phyloP scores from a whole-genome alignment of 306 rosid species.

The Mucuna pruriens region DNA sequence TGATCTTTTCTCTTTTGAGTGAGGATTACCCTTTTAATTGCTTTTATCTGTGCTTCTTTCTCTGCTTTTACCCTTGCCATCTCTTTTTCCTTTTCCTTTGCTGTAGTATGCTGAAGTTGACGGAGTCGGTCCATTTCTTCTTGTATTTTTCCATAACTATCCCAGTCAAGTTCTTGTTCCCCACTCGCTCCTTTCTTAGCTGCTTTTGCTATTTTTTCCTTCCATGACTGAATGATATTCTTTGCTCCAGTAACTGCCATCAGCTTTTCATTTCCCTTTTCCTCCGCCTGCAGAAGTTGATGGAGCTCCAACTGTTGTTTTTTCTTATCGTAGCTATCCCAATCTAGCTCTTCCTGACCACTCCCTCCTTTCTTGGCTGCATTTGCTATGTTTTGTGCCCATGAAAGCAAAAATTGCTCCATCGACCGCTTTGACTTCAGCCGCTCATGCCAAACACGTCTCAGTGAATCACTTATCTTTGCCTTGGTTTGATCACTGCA shows the following conservation, averaged over 20 bases:
- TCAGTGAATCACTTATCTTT: slow-evolving; percentile 71
- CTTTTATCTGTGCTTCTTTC: slow-evolving; percentile 57
- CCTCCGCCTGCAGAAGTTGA: slow-evolving; percentile 31
- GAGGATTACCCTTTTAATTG: slow-evolving; percentile 54
- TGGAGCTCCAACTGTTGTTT: slow-evolving; percentile 42
- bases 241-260: slow-evolving; percentile 40
- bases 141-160: slow-evolving; percentile 65
- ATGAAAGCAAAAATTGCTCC: slow-evolving; percentile 55
- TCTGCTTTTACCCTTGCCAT: slow-evolving; percentile 52
- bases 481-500: slow-evolving; percentile 71
- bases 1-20: slow-evolving; percentile 45
- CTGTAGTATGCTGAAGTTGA: slow-evolving; percentile 51
- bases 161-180: slow-evolving; percentile 73
- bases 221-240: slow-evolving; percentile 47
- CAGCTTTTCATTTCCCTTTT: slow-evolving; percentile 49
- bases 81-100: slow-evolving; percentile 63
- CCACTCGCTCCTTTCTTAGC: slow-evolving; percentile 76
- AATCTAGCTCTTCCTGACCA: slow-evolving; percentile 62
- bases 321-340: slow-evolving; percentile 53
- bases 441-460: slow-evolving; percentile 67
- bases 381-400: slow-evolving; percentile 70
- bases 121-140: slow-evolving; percentile 51
- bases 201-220: slow-evolving; percentile 59
- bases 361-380: slow-evolving; percentile 74
- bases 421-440: slow-evolving; percentile 50